Percentiles rank a stretch among this genome's conserved stretches.
Evolutionary conservation across 805 yeast species (phyloP).

Genomic region (Jamesozyma gamospora): DNA sequence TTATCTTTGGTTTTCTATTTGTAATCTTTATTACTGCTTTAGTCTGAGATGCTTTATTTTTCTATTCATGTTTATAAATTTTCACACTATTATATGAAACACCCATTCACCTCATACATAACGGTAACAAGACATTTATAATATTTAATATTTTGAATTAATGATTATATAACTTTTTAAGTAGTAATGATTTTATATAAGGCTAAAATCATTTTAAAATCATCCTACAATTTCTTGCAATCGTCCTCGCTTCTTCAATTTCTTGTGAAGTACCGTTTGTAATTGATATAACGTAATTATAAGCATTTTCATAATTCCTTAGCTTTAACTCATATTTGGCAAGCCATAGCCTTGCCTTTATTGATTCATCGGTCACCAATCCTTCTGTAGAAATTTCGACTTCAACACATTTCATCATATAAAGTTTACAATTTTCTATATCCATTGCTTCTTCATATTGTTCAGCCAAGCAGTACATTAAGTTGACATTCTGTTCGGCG

Average conservation of each 20-base stretch:
- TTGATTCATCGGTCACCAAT: constrained; percentile 53
- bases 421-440: constrained; percentile 41
- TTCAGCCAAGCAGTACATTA: constrained; percentile 53
- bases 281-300: constrained; percentile 61
- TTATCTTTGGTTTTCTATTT: too few species aligned
- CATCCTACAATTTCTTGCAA: constrained; percentile 67
- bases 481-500: constrained; percentile 44
- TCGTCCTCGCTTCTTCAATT: constrained; percentile 78
- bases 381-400: constrained; percentile 53
- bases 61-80: too few species aligned
- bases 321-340: constrained; percentile 55
- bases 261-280: constrained; percentile 70
- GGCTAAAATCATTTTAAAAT: constrained; percentile 27
- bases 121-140: too few species aligned
- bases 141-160: too few species aligned
- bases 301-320: constrained; percentile 57
- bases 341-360: constrained; percentile 79
- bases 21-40: too few species aligned
- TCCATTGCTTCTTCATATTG: constrained; percentile 53
- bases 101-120: too few species aligned
- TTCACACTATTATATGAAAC: too few species aligned
- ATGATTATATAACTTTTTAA: too few species aligned
- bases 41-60: too few species aligned
- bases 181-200: too few species aligned
- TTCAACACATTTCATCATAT: constrained; percentile 53